Percentiles rank a stretch among this genome's conserved stretches.
Evolutionary conservation across 2,329 filamentous ascomycete genomes (phyloP).

Genomic region (Colletotrichum camelliae): DNA sequence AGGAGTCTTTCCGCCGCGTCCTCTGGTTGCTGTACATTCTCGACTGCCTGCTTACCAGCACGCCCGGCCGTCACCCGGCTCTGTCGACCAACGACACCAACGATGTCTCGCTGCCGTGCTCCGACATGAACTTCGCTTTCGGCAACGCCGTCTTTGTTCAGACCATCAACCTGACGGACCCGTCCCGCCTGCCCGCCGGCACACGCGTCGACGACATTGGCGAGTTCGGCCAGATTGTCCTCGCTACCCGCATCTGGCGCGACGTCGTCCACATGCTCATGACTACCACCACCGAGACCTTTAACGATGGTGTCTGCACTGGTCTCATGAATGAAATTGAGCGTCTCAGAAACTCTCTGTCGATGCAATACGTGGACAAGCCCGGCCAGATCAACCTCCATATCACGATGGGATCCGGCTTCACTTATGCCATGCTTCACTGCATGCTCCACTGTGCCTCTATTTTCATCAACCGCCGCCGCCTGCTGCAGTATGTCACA

Average conservation of each 20-base stretch:
- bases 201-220: conserved; percentile 57
- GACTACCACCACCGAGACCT: conserved; percentile 54
- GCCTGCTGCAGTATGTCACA: conserved; percentile 63
- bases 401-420: conserved; percentile 69
- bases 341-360: conserved; percentile 56
- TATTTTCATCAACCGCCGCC: conserved; percentile 65
- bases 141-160: conserved; percentile 64
- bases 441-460: conserved; percentile 65
- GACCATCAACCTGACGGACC: conserved; percentile 52
- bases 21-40: conserved; percentile 69
- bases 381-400: conserved; percentile 65
- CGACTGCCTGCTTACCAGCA: conserved; percentile 67
- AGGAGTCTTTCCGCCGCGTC: conserved; percentile 66
- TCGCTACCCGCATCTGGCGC: conserved; percentile 66
- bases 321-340: conserved; percentile 61
- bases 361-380: conserved; percentile 66
- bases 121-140: conserved; percentile 68
- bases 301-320: conserved; percentile 58
- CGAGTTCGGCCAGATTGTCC: conserved; percentile 66
- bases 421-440: conserved; percentile 68
- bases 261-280: conserved; percentile 68
- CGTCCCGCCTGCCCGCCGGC: conserved; percentile 41
- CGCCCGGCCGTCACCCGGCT: conserved; percentile 63
- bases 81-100: conserved; percentile 59
- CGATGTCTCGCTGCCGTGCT: conserved; percentile 63